Evolutionary conservation across 164 flowering plant species (phyloP).

Genomic region (Magnolia changhungtana): DNA sequence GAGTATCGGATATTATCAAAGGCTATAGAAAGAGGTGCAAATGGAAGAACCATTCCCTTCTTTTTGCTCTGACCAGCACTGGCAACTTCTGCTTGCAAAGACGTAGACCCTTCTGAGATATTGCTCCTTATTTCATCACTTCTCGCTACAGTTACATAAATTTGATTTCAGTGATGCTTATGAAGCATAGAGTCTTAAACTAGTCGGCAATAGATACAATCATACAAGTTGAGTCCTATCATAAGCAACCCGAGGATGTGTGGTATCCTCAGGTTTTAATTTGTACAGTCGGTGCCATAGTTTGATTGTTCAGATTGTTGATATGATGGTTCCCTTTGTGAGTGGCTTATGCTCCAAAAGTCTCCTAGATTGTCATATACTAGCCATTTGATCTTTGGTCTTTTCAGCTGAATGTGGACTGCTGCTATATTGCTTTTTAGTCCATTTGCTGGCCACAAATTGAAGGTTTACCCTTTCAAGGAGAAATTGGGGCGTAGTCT

Average conservation of each 20-base stretch:
- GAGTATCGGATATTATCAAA: constrained; percentile 58
- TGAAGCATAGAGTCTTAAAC: not conserved
- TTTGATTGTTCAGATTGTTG: not conserved
- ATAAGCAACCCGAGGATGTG: not conserved
- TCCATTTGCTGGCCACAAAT: not conserved
- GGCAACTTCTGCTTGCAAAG: not conserved
- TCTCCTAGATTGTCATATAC: not conserved
- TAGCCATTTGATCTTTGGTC: not conserved
- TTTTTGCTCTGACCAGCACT: constrained; percentile 14
- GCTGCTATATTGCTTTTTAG: not conserved
- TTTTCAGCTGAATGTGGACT: too few species aligned
- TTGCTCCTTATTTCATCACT: not conserved
- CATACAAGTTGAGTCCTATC: not conserved
- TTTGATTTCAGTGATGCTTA: not conserved
- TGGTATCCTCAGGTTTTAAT: too few species aligned
- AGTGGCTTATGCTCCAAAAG: not conserved
- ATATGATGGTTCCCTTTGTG: too few species aligned
- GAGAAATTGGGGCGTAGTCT: not conserved
- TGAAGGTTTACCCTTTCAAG: too few species aligned
- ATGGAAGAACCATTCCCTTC: constrained; percentile 76
- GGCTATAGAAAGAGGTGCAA: constrained; percentile 51
- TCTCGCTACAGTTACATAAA: not conserved
- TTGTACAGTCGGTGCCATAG: not conserved
- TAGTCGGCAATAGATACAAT: not conserved
- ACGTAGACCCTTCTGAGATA: not conserved